Evolutionary conservation across 345 rosid species (phyloP), one percentile per base, ranked within the genome.

Genomic region (Bruguiera sexangula): DNA sequence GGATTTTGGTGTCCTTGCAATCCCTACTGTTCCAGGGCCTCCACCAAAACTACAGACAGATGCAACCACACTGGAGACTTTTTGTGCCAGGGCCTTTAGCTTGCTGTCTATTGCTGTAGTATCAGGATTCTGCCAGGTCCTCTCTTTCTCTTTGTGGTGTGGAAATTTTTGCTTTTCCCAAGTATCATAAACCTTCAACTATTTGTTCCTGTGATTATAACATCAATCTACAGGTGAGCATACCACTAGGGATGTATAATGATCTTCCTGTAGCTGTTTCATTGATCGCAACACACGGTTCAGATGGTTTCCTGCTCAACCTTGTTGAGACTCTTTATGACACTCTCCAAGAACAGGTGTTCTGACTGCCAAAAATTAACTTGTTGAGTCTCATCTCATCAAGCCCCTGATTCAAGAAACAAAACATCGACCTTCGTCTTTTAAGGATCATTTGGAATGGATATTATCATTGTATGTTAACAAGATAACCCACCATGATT

Each of bases 111-210:
- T 94, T 52, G 87, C 91, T 8, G 96, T 89, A 27, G 82, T 87
- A 55, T 94, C 97, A 32, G 96, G 99, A 66, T 86, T 86, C 79
- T 94, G 99, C 78, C 98, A 89, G 97, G 97, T 85, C 8, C 37
- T 72, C 3, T 63, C 20, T 64, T 68, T 50, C 16, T 57, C 59
- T 26, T 46, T 53, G 18, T 39, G 21, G 60, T 66, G 52, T 54
- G 31, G 20, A 60, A 19, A 55, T 30, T 55, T 54, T 6, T 31
- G 27, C 43, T 18, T 43, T 43, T 11, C 27, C 54, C 6, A 3
- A 7, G 50, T 43, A 43, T 43, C 18, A 24, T 24, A 56, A 21
- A 27, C 8, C 3, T 48, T 48, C 15, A 22, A 29, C 57, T 39
- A 16, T 34, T 61, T 30, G 22, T 3, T 59, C 15, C 20, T 9